phyloP scores from a whole-genome alignment of 768 basidiomycete species.

The Tricholoma bakamatsutake region DNA sequence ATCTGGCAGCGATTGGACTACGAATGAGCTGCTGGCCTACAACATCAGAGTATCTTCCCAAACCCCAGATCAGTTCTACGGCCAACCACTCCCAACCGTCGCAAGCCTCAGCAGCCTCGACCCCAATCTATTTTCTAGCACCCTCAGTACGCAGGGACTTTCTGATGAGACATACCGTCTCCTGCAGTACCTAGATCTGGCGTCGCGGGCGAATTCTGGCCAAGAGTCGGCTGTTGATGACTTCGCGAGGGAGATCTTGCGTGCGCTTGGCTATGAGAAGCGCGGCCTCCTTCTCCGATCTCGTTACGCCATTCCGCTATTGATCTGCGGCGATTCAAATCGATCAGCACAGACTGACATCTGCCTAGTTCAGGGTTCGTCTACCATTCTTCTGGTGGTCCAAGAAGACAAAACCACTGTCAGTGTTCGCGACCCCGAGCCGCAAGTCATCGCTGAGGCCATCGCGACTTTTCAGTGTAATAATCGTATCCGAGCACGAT shows the following conservation, averaged over 20 bases:
- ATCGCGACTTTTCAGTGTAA: slow-evolving; percentile 28
- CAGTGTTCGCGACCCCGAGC: slow-evolving; percentile 9
- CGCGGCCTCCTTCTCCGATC: slow-evolving; percentile 4
- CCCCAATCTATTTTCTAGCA: background rate
- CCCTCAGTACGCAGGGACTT: slow-evolving; percentile 1
- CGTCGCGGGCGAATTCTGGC: slow-evolving; percentile 4
- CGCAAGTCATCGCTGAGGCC: slow-evolving; percentile 23
- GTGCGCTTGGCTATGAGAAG: slow-evolving; percentile 8
- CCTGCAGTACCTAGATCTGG: slow-evolving; percentile 14
- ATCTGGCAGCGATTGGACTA: background rate
- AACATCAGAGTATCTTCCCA: background rate
- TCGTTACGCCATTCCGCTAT: slow-evolving; percentile 11
- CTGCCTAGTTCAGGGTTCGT: slow-evolving; percentile 4
- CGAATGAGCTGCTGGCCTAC: slow-evolving; percentile 6
- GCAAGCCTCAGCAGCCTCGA: background rate
- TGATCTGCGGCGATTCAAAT: slow-evolving; percentile 11
- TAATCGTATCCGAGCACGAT: slow-evolving; percentile 16
- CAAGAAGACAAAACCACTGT: slow-evolving; percentile 9
- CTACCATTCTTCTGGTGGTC: slow-evolving; percentile 13
- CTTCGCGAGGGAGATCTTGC: slow-evolving; percentile 10
- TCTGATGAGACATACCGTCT: slow-evolving; percentile 11
- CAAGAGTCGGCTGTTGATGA: slow-evolving; percentile 8
- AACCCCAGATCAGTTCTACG: background rate
- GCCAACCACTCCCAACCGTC: background rate
- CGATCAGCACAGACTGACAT: slow-evolving; percentile 8